phyloP scores from a whole-genome alignment of 176 grass and related monocot species.

The barley (Hordeum vulgare) region MorexV3_pseudomolecules_assembly NC_058523.1:507746747-507747246 shows the following conservation, averaged over 20 bases:
- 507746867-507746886: conserved; percentile 28
- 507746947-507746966: conserved; percentile 49
- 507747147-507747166: conserved; percentile 36
- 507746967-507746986: conserved; percentile 36
- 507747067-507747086: conserved; percentile 31
- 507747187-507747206: conserved; percentile 18
- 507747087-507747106: conserved; percentile 62
- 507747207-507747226: conserved; percentile 33
- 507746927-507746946: conserved; percentile 34
- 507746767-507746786: conserved; percentile 17
- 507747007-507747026: background rate
- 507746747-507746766: conserved; percentile 18
- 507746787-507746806: conserved; percentile 25
- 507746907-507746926: conserved; percentile 67
- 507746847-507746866: conserved; percentile 28
- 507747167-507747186: conserved; percentile 36
- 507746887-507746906: conserved; percentile 43
- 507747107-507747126: conserved; percentile 29
- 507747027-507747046: background rate
- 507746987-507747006: conserved; percentile 27
- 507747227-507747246: background rate
- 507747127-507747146: conserved; percentile 49
- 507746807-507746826: conserved; percentile 24
- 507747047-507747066: conserved; percentile 9
- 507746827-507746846: conserved; percentile 18